These are phyloP conservation scores for Rhizophora apiculata DNA, from an alignment of 345 rosid genomes.

Conservation along the genomic window DNA sequence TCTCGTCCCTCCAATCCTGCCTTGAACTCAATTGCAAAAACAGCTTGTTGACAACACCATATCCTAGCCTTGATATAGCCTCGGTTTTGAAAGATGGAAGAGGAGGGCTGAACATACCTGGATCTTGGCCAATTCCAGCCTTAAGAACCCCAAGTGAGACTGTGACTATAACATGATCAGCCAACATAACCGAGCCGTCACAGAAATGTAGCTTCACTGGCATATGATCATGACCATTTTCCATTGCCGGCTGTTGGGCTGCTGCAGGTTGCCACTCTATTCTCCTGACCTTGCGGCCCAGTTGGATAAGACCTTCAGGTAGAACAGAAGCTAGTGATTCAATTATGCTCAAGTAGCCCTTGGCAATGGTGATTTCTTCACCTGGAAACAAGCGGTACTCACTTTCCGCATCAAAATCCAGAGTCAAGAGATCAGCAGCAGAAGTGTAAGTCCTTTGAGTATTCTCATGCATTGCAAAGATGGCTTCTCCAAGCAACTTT, in stretches of 20 bases:
- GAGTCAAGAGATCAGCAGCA: conserved; percentile 67
- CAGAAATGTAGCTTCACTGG: conserved; percentile 78
- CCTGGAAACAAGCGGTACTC: conserved; percentile 90
- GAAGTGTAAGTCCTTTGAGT: conserved; percentile 85
- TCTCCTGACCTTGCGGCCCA: conserved; percentile 54
- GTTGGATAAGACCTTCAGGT: conserved; percentile 66
- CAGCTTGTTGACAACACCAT: conserved; percentile 89
- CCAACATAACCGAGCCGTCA: conserved; percentile 68
- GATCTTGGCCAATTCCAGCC: conserved; percentile 53
- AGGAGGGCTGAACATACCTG: conserved; percentile 70
- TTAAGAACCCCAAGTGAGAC: conserved; percentile 90
- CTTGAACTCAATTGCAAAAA: conserved; percentile 52
- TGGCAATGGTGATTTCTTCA: conserved; percentile 92
- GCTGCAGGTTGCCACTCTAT: conserved; percentile 67
- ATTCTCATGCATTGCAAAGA: conserved; percentile 69
- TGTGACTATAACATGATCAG: conserved; percentile 91
- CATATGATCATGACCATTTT: conserved; percentile 31
- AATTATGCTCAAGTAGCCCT: conserved; percentile 70
- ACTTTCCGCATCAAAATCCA: conserved; percentile 79
- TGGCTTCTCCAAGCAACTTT: conserved; percentile 61
- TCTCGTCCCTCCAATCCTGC: conserved; percentile 23
- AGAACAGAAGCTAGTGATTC: conserved; percentile 69
- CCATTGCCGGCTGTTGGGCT: conserved; percentile 12
- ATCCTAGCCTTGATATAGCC: conserved; percentile 86
- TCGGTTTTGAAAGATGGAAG: conserved; percentile 68